Evolutionary conservation across 306 rosid genomes (phyloP).

Genomic region (Oemleria cerasiformis): DNA sequence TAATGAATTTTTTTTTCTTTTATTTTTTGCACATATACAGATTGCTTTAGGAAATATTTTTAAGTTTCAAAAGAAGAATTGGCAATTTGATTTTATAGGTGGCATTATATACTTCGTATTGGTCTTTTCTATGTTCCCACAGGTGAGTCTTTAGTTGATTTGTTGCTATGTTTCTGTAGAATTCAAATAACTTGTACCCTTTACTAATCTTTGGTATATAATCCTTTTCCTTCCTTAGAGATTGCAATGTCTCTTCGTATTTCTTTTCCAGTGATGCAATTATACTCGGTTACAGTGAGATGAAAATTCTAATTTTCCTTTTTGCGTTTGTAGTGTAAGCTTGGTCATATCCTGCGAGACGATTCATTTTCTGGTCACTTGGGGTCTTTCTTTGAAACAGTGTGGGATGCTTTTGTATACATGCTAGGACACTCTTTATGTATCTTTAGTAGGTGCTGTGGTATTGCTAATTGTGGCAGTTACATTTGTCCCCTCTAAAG

Average conservation of each 20-base stretch:
- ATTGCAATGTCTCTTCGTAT: slow-evolving; percentile 3
- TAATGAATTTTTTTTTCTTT: slow-evolving; percentile 18
- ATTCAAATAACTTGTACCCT: not conserved
- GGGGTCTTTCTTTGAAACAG: slow-evolving; percentile 75
- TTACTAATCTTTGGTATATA: not conserved
- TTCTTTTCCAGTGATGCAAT: slow-evolving; percentile 4
- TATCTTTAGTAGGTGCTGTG: slow-evolving; percentile 71
- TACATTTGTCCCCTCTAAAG: slow-evolving; percentile 78
- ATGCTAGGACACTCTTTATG: slow-evolving; percentile 61
- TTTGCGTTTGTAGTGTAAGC: slow-evolving; percentile 66
- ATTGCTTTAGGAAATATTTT: slow-evolving; percentile 91
- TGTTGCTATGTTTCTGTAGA: not conserved
- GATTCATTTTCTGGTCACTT: slow-evolving; percentile 80
- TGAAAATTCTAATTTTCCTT: slow-evolving; percentile 25
- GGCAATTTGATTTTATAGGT: slow-evolving; percentile 99
- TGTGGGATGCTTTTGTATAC: slow-evolving; percentile 73
- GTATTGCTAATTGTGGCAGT: slow-evolving; percentile 69
- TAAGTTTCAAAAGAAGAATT: slow-evolving; percentile 93
- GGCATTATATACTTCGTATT: slow-evolving; percentile 89
- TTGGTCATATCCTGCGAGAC: slow-evolving; percentile 79
- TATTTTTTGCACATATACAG: slow-evolving; percentile 39
- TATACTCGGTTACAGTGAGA: slow-evolving; percentile 23
- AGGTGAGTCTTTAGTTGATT: slow-evolving; percentile 47
- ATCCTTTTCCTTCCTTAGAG: slow-evolving; percentile 19
- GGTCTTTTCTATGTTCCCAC: slow-evolving; percentile 95